A percentile compares a stretch with the other conserved stretches of the same genome.
These are phyloP conservation scores for Termitomyces sp. DNA, from an alignment of 768 basidiomycete genomes.

Conservation along the genomic window DNA sequence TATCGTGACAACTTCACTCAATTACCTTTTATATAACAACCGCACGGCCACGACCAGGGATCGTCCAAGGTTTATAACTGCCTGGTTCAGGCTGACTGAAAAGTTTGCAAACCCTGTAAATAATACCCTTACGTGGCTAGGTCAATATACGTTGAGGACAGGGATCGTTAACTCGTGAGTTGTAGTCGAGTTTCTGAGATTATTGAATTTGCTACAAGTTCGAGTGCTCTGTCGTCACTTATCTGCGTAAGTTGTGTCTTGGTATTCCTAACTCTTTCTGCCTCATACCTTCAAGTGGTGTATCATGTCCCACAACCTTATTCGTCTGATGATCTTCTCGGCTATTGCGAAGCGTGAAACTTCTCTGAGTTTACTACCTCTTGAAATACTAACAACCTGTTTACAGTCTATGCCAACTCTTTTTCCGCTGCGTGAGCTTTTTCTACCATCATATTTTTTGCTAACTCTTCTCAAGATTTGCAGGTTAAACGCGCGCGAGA, in stretches of 20 bases:
- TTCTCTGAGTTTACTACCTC: no score
- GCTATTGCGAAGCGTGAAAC: slow-evolving; percentile 3
- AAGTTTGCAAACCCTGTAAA: slow-evolving; percentile 1
- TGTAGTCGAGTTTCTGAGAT: neutral
- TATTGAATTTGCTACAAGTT: neutral
- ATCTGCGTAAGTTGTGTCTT: slow-evolving; percentile 2
- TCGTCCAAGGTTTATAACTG: neutral
- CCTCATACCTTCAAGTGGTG: neutral
- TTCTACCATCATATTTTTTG: neutral
- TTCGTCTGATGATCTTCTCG: slow-evolving; percentile 9
- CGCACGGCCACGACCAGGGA: slow-evolving; percentile 6
- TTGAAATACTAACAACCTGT: neutral
- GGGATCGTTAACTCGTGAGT: slow-evolving; percentile 8
- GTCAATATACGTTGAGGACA: slow-evolving; percentile 7
- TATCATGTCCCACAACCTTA: slow-evolving; percentile 7
- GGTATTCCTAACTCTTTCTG: neutral
- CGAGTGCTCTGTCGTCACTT: slow-evolving; percentile 7
- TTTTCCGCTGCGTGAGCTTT: slow-evolving; percentile 3
- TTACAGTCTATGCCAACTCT: slow-evolving; percentile 8
- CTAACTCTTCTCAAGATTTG: neutral
- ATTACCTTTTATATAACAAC: slow-evolving; percentile 1
- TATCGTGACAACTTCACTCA: slow-evolving; percentile 1
- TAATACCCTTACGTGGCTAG: neutral
- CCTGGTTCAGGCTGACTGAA: neutral
- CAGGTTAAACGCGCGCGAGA: slow-evolving; percentile 7